Conservation (phyloP, 805 yeast genomes). For the Teunomyces gatunensis region DNA sequence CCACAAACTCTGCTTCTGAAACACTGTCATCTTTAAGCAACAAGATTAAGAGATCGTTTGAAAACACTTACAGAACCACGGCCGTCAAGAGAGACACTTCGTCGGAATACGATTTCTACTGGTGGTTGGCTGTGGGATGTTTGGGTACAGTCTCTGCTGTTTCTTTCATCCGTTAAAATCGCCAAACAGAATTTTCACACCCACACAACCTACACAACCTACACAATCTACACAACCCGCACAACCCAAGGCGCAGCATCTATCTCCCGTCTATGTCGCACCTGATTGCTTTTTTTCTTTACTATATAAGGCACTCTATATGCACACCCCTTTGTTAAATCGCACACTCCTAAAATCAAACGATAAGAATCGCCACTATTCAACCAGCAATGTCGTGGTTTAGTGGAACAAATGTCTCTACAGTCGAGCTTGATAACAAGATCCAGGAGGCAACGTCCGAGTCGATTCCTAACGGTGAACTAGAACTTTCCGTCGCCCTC, state of each 20-base stretch:
- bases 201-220: too few species aligned
- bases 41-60: constrained; percentile 68
- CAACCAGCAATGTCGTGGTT: constrained; percentile 52
- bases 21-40: constrained; percentile 30
- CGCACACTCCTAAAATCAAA: background rate
- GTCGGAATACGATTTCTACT: constrained; percentile 43
- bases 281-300: background rate
- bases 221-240: too few species aligned
- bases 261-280: too few species aligned
- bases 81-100: constrained; percentile 51
- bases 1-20: constrained; percentile 52
- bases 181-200: too few species aligned
- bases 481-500: constrained; percentile 66
- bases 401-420: constrained; percentile 31
- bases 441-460: constrained; percentile 81
- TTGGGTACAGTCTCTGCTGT: constrained; percentile 40
- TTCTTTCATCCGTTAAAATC: constrained; percentile 19
- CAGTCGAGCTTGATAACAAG: constrained; percentile 53
- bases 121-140: constrained; percentile 55
- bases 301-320: background rate
- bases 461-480: constrained; percentile 87
- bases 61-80: constrained; percentile 74
- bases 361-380: constrained; percentile 1
- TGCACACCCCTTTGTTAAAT: background rate
- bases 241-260: too few species aligned